These are phyloP conservation scores for Atkinsonella texensis DNA, from an alignment of 2,329 filamentous ascomycete species.

Conservation along the genomic window DNA sequence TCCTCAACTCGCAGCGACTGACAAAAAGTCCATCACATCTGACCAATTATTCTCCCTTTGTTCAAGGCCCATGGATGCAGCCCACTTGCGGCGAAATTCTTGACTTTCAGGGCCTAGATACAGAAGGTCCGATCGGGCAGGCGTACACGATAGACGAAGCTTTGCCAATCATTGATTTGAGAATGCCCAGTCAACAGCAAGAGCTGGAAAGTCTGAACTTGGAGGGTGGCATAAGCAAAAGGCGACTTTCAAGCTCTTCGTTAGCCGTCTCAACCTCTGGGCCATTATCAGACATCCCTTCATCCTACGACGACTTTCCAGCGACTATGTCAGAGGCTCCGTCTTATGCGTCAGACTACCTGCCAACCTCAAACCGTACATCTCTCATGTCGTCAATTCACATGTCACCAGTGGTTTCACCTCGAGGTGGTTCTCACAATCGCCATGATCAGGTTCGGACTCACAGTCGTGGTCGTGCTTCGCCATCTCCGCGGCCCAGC, in stretches of 20 bases:
- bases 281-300: conserved; percentile 53
- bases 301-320: conserved; percentile 61
- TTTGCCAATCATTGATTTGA: conserved; percentile 49
- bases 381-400: conserved; percentile 61
- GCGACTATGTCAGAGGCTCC: conserved; percentile 53
- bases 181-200: conserved; percentile 33
- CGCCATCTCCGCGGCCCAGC: conserved; percentile 57
- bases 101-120: conserved; percentile 42
- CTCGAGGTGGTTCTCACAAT: conserved; percentile 49
- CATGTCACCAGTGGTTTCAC: conserved; percentile 61
- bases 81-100: conserved; percentile 46
- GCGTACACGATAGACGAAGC: conserved; percentile 51
- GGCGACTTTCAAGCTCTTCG: conserved; percentile 60
- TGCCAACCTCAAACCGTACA: conserved; percentile 53
- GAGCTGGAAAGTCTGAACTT: conserved; percentile 40
- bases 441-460: conserved; percentile 49
- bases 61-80: conserved; percentile 30
- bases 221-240: conserved; percentile 40
- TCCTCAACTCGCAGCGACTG: background rate
- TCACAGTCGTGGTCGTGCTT: conserved; percentile 57
- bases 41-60: background rate
- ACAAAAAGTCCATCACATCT: background rate
- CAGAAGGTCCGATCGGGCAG: conserved; percentile 48
- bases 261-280: conserved; percentile 60
- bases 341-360: conserved; percentile 55